Base-by-base conservation (phyloP, 1,284 basidiomycete genomes). In the Quambalaria eucalypti region DNA sequence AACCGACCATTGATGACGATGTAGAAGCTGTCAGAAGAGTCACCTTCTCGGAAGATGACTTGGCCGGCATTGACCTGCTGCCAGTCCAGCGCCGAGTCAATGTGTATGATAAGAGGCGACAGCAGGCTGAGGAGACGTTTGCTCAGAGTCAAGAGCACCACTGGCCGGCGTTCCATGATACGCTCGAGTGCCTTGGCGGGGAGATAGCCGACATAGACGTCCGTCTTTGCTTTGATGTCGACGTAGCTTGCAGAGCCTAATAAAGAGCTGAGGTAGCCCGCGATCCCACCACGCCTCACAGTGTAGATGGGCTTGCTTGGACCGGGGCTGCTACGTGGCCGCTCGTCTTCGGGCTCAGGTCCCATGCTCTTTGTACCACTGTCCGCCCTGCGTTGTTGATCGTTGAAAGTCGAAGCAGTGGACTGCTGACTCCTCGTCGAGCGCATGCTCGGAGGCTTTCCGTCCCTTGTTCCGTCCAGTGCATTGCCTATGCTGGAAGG, bases 61-160 rank as follows among this genome's bases (percentile, higher is more conserved):
- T 82, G 90, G 0, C 95, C 90, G 0, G 91, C 91, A 62, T 87
- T 85, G 3, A 95, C 89, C 76, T 97, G 92, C 82, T 92, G 88
- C 93, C 93, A 98, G 73, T 99, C 93, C 57, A 99, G 80, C 0
- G 92, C 91, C 1, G 91, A 87, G 76, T 99, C 93, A 59, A 99
- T 95, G 72, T 98, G 93, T 12, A 97, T 80, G 8, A 99, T 91
- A 25, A 97, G 81, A 4, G 95, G 92, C 1, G 92, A 95, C 1
- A 99, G 80, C 56, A 99, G 79, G 1, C 91, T 95, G 42, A 97
- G 88, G 25, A 99, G 79, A 10, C 93, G 85, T 76, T 98, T 98
- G 0, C 92, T 91, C n/a, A 98, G 81, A 0, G 93, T 98, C 16
- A 99, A 79, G 14, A 97, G 81, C 1, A 97, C 93, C 55, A 98